These are phyloP conservation scores for Candida sp. DNA, from an alignment of 1,139 yeast species.

Conservation along the genomic window DNA sequence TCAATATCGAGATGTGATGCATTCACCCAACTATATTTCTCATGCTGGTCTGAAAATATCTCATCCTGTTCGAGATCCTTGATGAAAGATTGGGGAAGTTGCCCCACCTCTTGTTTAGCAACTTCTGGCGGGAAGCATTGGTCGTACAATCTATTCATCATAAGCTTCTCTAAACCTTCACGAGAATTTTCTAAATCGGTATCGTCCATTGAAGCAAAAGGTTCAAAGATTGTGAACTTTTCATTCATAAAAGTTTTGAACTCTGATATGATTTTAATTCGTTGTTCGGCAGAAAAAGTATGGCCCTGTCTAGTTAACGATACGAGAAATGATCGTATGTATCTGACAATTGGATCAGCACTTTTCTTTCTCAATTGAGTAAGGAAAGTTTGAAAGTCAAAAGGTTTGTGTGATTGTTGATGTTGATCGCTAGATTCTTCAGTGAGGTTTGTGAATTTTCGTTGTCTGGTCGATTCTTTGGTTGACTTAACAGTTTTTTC, in stretches of 20 bases:
- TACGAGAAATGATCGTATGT: conserved; percentile 73
- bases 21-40: conserved; percentile 70
- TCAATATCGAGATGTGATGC: conserved; percentile 82
- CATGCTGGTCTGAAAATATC: conserved; percentile 52
- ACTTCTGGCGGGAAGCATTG: conserved; percentile 83
- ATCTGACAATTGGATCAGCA: conserved; percentile 89
- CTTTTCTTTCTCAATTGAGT: conserved; percentile 65
- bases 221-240: conserved; percentile 65
- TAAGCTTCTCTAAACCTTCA: conserved; percentile 89
- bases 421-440: conserved; percentile 18
- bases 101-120: conserved; percentile 40
- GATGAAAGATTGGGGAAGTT: conserved; percentile 23
- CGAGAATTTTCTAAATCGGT: conserved; percentile 66
- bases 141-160: conserved; percentile 82
- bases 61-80: conserved; percentile 65
- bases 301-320: conserved; percentile 66
- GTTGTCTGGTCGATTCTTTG: not conserved
- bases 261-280: conserved; percentile 70
- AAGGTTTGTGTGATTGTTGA: conserved; percentile 48
- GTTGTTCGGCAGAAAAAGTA: conserved; percentile 71
- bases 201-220: conserved; percentile 65
- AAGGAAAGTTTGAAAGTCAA: conserved; percentile 82
- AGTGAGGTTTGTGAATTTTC: no score
- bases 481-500: not conserved
- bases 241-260: conserved; percentile 69